Evolutionary conservation across 139 green algal species (phyloP).

Genomic region (Coccomyxa sp.): DNA sequence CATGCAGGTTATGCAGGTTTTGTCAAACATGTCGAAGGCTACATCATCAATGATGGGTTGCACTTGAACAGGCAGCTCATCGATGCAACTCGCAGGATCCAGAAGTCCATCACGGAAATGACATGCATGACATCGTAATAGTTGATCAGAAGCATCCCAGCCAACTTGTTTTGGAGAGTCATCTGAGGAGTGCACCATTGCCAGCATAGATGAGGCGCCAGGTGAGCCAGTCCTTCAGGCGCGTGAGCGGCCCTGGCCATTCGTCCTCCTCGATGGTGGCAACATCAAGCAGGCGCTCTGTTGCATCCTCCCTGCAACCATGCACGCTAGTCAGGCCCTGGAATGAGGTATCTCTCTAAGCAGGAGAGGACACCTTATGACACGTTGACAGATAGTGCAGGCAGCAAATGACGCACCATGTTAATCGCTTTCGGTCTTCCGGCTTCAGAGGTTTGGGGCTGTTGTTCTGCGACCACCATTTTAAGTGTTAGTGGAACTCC

Average conservation of each 20-base stretch:
- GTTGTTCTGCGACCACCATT: neutral
- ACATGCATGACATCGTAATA: neutral
- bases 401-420: constrained; percentile 28
- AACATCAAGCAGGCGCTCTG: constrained; percentile 68
- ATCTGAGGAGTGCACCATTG: neutral
- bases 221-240: neutral
- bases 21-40: neutral
- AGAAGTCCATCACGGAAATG: neutral
- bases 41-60: neutral
- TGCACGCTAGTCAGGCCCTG: no score
- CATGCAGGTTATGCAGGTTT: neutral
- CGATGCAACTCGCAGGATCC: neutral
- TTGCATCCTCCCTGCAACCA: constrained; percentile 69
- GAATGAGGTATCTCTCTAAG: no score
- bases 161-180: neutral
- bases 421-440: constrained; percentile 69
- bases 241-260: constrained; percentile 1
- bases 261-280: constrained; percentile 34
- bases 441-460: constrained; percentile 61
- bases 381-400: no score
- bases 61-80: neutral
- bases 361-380: no score
- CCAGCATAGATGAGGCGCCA: constrained; percentile 7
- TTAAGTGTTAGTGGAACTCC: neutral
- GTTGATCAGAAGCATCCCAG: neutral